phyloP scores from a whole-genome alignment of 1,139 yeast species.

The Yamadazyma triangularis region DNA sequence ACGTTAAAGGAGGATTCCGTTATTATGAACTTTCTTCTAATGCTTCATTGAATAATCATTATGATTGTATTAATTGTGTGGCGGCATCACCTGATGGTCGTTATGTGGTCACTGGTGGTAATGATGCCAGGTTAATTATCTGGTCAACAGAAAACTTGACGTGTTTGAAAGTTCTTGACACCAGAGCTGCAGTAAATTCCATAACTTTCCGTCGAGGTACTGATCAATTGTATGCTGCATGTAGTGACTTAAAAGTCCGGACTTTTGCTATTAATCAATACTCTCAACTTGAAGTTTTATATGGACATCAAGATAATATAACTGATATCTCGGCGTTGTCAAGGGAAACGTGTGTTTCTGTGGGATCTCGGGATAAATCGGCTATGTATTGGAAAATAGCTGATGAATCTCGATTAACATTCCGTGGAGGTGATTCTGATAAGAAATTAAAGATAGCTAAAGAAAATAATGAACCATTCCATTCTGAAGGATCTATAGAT shows the following conservation, averaged over 20 bases:
- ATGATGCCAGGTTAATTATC: conserved; percentile 71
- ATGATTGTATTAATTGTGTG: conserved; percentile 68
- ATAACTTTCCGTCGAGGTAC: conserved; percentile 74
- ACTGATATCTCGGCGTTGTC: conserved; percentile 74
- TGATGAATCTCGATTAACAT: conserved; percentile 89
- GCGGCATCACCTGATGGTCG: conserved; percentile 88
- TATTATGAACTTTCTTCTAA: conserved; percentile 31
- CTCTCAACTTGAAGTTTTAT: conserved; percentile 83
- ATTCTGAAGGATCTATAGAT: conserved; percentile 85
- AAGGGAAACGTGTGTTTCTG: conserved; percentile 90
- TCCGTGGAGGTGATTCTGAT: conserved; percentile 80
- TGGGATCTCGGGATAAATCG: conserved; percentile 90
- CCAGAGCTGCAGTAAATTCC: conserved; percentile 70
- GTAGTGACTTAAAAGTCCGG: conserved; percentile 87
- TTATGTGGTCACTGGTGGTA: conserved; percentile 87
- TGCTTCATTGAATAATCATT: conserved; percentile 58
- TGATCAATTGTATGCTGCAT: conserved; percentile 86
- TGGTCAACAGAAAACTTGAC: conserved; percentile 82
- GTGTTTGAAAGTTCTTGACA: conserved; percentile 71
- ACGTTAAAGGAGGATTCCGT: conserved; percentile 58
- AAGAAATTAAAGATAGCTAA: conserved; percentile 37
- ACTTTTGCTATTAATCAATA: conserved; percentile 82
- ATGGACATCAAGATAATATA: conserved; percentile 93
- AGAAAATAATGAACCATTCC: conserved; percentile 31
- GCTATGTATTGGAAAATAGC: conserved; percentile 96